Evolutionary conservation across 495 filamentous ascomycete species (phyloP).

Genomic region (Podospora sp.): DNA sequence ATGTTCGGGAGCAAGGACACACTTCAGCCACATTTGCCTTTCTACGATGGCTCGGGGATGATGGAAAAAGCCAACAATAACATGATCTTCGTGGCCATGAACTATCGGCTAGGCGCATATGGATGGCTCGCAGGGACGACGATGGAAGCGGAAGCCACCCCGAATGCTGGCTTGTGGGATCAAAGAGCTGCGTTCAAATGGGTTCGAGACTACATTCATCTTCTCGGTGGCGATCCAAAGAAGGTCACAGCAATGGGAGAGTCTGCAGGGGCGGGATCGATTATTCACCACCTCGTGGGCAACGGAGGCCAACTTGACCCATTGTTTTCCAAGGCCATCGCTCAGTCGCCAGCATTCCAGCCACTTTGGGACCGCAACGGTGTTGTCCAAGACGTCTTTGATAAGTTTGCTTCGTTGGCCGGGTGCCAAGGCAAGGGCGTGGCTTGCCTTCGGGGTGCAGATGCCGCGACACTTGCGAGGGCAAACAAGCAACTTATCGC

Average conservation of each 20-base stretch:
- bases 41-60: constrained; percentile 45
- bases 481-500: constrained; percentile 46
- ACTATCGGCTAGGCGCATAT: constrained; percentile 62
- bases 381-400: constrained; percentile 42
- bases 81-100: constrained; percentile 63
- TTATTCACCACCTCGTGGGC: constrained; percentile 68
- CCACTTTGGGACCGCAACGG: constrained; percentile 45
- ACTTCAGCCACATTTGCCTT: constrained; percentile 30
- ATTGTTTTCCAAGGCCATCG: constrained; percentile 48
- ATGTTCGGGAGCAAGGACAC: constrained; percentile 53
- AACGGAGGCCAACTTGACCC: constrained; percentile 55
- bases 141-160: constrained; percentile 46
- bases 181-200: constrained; percentile 61
- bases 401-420: constrained; percentile 47
- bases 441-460: constrained; percentile 45
- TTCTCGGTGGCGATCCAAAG: constrained; percentile 66
- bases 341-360: constrained; percentile 54
- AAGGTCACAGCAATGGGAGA: constrained; percentile 70
- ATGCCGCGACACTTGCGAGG: constrained; percentile 37
- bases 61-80: constrained; percentile 45
- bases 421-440: constrained; percentile 51
- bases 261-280: constrained; percentile 64
- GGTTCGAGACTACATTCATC: constrained; percentile 66
- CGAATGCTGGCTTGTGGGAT: constrained; percentile 56
- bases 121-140: constrained; percentile 58